Evolutionary conservation across 2,329 filamentous ascomycete genomes (phyloP).

Genomic region (Elsinoe batatas): DNA sequence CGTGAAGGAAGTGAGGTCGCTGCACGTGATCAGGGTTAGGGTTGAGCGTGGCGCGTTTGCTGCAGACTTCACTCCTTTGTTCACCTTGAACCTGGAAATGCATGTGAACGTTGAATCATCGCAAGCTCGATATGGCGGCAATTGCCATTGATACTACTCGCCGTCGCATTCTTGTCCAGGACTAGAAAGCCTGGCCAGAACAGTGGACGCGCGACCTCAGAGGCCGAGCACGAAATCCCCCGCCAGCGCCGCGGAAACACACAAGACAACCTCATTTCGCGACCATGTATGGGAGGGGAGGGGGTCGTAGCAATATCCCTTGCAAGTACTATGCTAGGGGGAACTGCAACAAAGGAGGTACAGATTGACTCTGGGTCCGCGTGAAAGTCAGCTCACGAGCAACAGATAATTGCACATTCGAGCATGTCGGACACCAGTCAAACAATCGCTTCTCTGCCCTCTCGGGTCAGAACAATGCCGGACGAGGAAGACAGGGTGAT

Average conservation of each 20-base stretch:
- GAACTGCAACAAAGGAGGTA: conserved; percentile 56
- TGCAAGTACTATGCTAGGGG: conserved; percentile 59
- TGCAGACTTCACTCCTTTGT: too few relatives aligned
- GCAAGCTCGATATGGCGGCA: not conserved
- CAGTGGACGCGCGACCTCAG: not conserved
- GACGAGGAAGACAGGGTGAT: conserved; percentile 10
- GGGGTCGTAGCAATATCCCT: conserved; percentile 24
- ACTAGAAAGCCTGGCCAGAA: not conserved
- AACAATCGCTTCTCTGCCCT: conserved; percentile 51
- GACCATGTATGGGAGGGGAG: conserved; percentile 13
- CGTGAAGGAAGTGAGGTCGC: too few relatives aligned
- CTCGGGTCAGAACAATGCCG: conserved; percentile 25
- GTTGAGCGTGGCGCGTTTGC: too few relatives aligned
- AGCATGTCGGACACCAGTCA: conserved; percentile 43
- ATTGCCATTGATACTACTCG: not conserved
- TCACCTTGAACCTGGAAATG: too few relatives aligned
- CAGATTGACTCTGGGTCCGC: conserved; percentile 18
- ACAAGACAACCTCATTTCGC: not conserved
- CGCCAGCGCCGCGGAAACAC: not conserved
- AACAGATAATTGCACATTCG: conserved; percentile 49
- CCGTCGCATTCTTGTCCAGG: not conserved
- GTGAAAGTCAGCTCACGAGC: conserved; percentile 33
- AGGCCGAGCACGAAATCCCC: not conserved
- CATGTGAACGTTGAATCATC: too few relatives aligned
- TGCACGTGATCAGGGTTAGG: too few relatives aligned